phyloP scores from a whole-genome alignment of 169 alveolate genomes.

The Cryptosporidium ryanae region DNA sequence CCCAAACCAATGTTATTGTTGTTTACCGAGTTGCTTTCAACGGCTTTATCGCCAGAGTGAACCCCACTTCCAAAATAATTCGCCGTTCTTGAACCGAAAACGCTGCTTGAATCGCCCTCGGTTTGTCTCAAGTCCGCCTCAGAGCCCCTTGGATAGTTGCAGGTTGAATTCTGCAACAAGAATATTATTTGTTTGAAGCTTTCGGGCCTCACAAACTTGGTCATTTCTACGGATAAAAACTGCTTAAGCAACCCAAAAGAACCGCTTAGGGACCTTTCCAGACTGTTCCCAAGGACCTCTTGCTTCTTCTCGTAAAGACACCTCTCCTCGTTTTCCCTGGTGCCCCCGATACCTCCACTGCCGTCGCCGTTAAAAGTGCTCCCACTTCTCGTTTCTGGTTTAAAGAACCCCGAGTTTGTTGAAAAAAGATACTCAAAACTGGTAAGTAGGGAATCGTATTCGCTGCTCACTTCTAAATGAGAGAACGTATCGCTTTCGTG shows the following conservation, averaged over 20 bases:
- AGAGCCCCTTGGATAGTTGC: conserved; percentile 24
- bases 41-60: not conserved
- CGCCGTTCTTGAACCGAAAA: not conserved
- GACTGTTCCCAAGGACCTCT: not conserved
- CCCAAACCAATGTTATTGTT: not conserved
- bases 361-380: no score
- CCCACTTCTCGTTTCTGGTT: no score
- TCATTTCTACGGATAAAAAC: conserved; percentile 46
- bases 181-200: conserved; percentile 17
- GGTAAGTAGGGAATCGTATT: conserved; percentile 26
- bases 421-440: conserved; percentile 44
- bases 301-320: not conserved
- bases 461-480: conserved; percentile 22
- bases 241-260: conserved; percentile 29
- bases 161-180: conserved; percentile 37
- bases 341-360: no score
- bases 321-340: conserved; percentile 7
- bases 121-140: not conserved
- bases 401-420: not conserved
- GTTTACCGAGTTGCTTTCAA: not conserved
- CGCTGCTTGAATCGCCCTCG: not conserved
- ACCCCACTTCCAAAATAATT: not conserved
- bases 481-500: conserved; percentile 3
- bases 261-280: not conserved
- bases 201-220: conserved; percentile 33